These are phyloP conservation scores for Penicillium brasilianum DNA, from an alignment of 2,329 filamentous ascomycete genomes.

Conservation along the genomic window DNA sequence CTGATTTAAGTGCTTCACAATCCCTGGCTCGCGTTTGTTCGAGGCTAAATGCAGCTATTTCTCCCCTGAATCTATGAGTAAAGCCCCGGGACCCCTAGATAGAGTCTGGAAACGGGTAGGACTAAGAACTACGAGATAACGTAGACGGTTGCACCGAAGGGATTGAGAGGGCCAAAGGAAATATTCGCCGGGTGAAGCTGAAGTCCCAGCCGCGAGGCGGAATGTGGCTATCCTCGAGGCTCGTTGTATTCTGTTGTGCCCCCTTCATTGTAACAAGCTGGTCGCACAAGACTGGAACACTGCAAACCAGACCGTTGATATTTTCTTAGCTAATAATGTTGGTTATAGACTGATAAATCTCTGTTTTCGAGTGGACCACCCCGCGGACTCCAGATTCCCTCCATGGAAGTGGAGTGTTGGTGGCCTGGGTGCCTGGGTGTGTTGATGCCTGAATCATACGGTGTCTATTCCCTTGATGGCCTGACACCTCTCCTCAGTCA, in stretches of 20 bases:
- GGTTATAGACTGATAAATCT: not conserved
- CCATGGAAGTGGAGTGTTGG: constrained; percentile 2
- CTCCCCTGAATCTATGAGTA: not conserved
- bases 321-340: not conserved
- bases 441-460: not conserved
- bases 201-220: not conserved
- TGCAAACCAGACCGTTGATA: not conserved
- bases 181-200: not conserved
- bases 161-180: not conserved
- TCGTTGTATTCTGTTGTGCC: not conserved
- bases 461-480: not conserved
- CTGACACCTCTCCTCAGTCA: no score
- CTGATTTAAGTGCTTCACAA: not conserved
- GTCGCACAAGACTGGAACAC: not conserved
- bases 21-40: not conserved
- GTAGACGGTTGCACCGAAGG: not conserved
- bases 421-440: not conserved
- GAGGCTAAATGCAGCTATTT: not conserved
- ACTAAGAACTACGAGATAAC: not conserved
- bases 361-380: not conserved
- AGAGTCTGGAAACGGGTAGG: not conserved
- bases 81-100: not conserved
- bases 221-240: no score
- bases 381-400: constrained; percentile 5
- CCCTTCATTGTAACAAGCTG: not conserved